Percentiles rank a stretch among this genome's conserved stretches.
These are phyloP conservation scores for Volvox carteri DNA, from an alignment of 163 green algal genomes.

Conservation along the genomic window DNA sequence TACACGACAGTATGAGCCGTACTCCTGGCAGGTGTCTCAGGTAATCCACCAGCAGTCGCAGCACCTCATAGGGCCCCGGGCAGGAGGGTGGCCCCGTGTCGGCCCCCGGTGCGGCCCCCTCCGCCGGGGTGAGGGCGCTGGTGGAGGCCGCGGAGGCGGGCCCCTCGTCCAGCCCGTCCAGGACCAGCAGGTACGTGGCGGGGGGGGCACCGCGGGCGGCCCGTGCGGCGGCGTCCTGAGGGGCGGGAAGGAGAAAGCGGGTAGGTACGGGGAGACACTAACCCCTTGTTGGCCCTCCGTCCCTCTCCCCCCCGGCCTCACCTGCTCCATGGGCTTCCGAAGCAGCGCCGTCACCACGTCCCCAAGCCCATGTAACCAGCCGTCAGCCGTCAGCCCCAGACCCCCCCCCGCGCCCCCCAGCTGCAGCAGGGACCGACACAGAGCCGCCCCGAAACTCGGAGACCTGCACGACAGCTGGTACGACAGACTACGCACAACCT, in stretches of 20 bases:
- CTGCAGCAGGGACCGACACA: constrained; percentile 20
- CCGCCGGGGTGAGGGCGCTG: background rate
- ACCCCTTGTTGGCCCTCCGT: no score
- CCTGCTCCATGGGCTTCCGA: constrained; percentile 30
- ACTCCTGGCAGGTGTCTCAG: constrained; percentile 23
- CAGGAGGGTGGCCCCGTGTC: background rate
- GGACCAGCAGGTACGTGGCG: background rate
- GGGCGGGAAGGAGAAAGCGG: background rate
- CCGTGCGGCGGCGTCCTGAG: constrained; percentile 4
- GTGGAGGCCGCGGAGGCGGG: constrained; percentile 3
- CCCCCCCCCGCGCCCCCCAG: constrained; percentile 29
- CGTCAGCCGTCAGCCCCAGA: constrained; percentile 26
- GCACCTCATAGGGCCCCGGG: background rate
- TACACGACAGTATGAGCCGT: constrained; percentile 27
- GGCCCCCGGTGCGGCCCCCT: background rate
- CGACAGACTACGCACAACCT: constrained; percentile 40
- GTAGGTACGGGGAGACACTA: no score
- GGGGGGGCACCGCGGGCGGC: background rate
- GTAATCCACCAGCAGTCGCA: constrained; percentile 38
- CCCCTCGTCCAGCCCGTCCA: constrained; percentile 48
- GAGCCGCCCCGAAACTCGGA: constrained; percentile 10
- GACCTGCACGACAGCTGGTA: constrained; percentile 43
- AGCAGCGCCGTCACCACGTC: constrained; percentile 44
- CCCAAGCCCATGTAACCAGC: constrained; percentile 35
- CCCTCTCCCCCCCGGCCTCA: constrained; percentile 2